phyloP scores from a whole-genome alignment of 768 basidiomycete genomes.

The Trametes cubensis region DNA sequence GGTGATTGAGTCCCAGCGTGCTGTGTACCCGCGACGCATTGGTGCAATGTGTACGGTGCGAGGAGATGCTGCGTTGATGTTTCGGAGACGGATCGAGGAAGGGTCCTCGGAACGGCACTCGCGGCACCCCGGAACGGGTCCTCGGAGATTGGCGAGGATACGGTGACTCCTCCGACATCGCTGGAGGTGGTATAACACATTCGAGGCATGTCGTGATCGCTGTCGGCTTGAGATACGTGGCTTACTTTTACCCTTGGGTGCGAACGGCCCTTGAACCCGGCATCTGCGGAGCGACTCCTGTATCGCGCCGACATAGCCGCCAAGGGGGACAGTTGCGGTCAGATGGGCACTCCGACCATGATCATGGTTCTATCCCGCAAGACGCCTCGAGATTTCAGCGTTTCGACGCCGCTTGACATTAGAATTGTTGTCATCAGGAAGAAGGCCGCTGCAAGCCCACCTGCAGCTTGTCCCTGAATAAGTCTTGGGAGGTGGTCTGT shows the following conservation, averaged over 20 bases:
- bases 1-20: background rate
- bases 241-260: background rate
- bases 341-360: background rate
- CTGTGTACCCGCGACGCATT: conserved; percentile 3
- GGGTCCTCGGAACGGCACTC: conserved; percentile 19
- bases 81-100: conserved; percentile 1
- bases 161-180: background rate
- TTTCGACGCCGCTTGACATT: background rate
- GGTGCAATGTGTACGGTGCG: conserved; percentile 9
- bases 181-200: background rate
- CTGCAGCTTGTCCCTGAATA: background rate
- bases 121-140: conserved; percentile 17
- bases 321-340: conserved; percentile 3
- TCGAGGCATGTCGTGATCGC: background rate
- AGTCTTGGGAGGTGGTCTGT: background rate
- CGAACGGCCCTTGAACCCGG: background rate
- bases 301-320: conserved; percentile 4
- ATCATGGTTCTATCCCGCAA: background rate
- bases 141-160: conserved; percentile 16
- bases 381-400: background rate
- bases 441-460: background rate
- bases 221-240: background rate
- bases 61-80: conserved; percentile 6
- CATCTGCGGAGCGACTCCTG: background rate
- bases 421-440: background rate